Base-by-base conservation (phyloP, 1,284 basidiomycete species). In the Heterobasidion irregulare region DNA sequence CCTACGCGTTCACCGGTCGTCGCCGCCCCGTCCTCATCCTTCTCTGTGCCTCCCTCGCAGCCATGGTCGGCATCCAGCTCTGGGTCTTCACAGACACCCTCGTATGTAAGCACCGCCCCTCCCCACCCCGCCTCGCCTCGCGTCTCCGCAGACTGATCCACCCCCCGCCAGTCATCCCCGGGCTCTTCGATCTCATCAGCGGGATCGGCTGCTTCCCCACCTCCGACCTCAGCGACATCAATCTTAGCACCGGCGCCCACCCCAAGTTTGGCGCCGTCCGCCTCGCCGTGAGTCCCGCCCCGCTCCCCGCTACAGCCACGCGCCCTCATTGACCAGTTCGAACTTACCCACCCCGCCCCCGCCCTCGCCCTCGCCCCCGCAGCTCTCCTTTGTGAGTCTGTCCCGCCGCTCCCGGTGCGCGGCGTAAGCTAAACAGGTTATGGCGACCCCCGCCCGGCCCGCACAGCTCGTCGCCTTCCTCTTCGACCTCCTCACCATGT, bases 1-100 rank as follows among this genome's bases (percentile, higher is more conserved):
- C 66, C 13, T 65, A 66, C 44, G 66, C 64, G 1, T 67, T 67
- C 56, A 59, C 66, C 7, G 66, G 64, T n/a, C 58, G 59, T 33
- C 57, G 45, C n/a, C 57, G 48, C 34, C 10, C 18, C 2, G 44
- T 64, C 16, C 59, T 66, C 6, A 41, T 53, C 45, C 16, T 52
- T 18, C 63, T 68, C 6, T 56, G 32, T 4, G 2, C 55, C 26
- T 56, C 55, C 32, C 55, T 61, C 16, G 19, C 35, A 6, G 38
- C 19, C 48, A 16, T 61, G 15, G 35, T 56, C 44, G 47, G 45
- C 8, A 41, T 52, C 18, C 43, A 36, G n/a, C 12, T 56, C 13
- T 57, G 48, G 48, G 53, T 61, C 36, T 18, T 57, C 2, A 32
- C 49, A 48, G 41, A 16, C 9, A 12, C 55, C 19, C 15, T 61